Evolutionary conservation across 2,329 filamentous ascomycete species (phyloP).

Genomic region (Diplodia seriata): DNA sequence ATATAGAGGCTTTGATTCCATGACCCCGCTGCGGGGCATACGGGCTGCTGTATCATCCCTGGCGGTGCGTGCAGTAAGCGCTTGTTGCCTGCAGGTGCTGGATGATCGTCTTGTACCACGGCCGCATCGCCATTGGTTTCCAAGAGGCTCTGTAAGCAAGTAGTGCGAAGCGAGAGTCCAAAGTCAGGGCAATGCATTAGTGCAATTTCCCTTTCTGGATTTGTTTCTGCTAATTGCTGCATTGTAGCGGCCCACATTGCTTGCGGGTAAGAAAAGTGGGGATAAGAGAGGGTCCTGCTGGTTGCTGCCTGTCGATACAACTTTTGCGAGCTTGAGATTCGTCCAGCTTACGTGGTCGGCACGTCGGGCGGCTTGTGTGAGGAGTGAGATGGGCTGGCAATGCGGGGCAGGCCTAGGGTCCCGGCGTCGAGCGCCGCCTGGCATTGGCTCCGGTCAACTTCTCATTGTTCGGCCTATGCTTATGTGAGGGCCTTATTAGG

Average conservation of each 20-base stretch:
- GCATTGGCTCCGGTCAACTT: neutral
- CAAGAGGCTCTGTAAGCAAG: neutral
- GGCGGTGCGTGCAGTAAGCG: neutral
- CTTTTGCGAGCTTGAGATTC: neutral
- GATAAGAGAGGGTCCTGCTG: neutral
- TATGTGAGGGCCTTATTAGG: too few relatives aligned
- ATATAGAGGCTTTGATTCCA: neutral
- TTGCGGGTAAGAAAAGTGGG: neutral
- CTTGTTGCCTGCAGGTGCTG: neutral
- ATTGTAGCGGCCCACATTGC: too few relatives aligned
- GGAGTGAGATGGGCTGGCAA: neutral
- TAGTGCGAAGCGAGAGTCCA: neutral
- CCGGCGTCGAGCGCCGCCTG: neutral
- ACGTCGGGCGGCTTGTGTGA: too few relatives aligned
- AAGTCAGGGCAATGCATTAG: neutral
- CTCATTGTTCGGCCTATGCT: neutral
- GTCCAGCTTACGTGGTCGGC: neutral
- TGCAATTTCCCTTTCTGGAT: neutral
- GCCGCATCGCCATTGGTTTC: neutral
- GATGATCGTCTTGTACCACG: neutral
- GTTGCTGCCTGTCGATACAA: neutral
- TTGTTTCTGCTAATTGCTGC: neutral
- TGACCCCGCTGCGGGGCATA: slow-evolving; percentile 15
- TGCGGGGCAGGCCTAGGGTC: neutral
- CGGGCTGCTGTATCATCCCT: neutral